Evolutionary conservation across 1,284 basidiomycete species (phyloP), one percentile per base, ranked within the genome.

Genomic region (Rhizoctonia solani): DNA sequence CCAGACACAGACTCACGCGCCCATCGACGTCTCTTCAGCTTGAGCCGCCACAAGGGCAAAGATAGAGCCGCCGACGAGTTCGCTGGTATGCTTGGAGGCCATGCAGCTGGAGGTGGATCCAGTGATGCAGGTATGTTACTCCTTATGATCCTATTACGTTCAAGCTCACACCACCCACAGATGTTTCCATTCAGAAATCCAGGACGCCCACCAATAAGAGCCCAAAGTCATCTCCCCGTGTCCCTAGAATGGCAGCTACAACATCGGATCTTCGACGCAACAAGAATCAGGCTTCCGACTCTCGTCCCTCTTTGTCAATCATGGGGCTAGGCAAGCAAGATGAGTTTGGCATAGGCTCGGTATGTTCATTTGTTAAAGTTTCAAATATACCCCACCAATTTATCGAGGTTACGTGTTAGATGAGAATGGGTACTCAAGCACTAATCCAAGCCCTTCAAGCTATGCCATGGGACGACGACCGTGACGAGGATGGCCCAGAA

Each of bases 401-500:
- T 55, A 69, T 68, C 65, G 67, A 53, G 21, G 44, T 53, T 3
- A 4, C 39, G 2, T 23, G 8, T 34, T 44, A 88, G 90, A 88
- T 92, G 85, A 86, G 89, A 49, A 84, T 86, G 23, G 90, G 90
- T 27, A 92, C 90, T 4, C 90, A 92, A 75, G 89, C 90, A 1
- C 83, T 92, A 56, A 92, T 92, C 52, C 90, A 92, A 77, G 90
- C 89, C 1, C 79, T 92, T 21, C 90, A 92, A 73, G 90, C 89
- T 3, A 80, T 92, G 47, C 90, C 90, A 23, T 89, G 87, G 87
- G 81, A 81, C 21, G 84, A 87, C 50, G 83, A 83, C 69, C 88
- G 87, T 86, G 80, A 81, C 23, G 84, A 87, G 49, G 83, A 84
- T 69, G 70, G 69, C 29, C 81, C 82, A 13, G 88, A 90, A 68